A percentile compares a stretch with the other conserved stretches of the same genome.
Evolutionary conservation across 345 rosid species (phyloP).

Genomic region (Camelina hispida): DNA sequence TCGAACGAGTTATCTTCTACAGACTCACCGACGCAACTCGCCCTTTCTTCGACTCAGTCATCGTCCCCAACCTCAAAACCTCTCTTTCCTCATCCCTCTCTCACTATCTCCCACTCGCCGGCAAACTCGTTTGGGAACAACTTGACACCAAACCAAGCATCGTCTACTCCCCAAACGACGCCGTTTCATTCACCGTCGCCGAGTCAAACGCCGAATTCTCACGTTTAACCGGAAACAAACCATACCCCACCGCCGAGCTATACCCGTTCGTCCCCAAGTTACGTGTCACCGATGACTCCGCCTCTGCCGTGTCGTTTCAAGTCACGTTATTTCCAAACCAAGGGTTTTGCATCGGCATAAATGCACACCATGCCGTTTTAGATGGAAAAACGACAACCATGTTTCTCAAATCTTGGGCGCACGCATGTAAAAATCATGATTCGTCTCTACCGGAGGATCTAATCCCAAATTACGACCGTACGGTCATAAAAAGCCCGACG

Average conservation of each 20-base stretch:
- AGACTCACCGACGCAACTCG: conserved; percentile 36
- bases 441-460: conserved; percentile 26
- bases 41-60: conserved; percentile 41
- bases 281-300: conserved; percentile 28
- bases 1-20: conserved; percentile 50
- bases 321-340: conserved; percentile 46
- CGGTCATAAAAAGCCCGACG: conserved; percentile 20
- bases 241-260: conserved; percentile 31
- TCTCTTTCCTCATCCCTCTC: conserved; percentile 47
- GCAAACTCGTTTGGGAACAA: conserved; percentile 43
- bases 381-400: conserved; percentile 44
- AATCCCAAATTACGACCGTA: conserved; percentile 38
- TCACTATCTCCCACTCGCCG: conserved; percentile 52
- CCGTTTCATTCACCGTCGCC: conserved; percentile 49
- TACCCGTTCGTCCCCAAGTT: conserved; percentile 43
- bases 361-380: conserved; percentile 45
- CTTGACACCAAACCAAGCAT: conserved; percentile 25
- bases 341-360: conserved; percentile 47
- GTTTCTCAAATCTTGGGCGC: conserved; percentile 49
- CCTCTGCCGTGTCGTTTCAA: conserved; percentile 41
- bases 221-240: conserved; percentile 28
- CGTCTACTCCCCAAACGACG: conserved; percentile 27
- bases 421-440: conserved; percentile 20
- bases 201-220: conserved; percentile 45
- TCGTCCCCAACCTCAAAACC: conserved; percentile 46